phyloP scores from a whole-genome alignment of 1,139 yeast genomes.

The Scheffersomyces segobiensis region DNA sequence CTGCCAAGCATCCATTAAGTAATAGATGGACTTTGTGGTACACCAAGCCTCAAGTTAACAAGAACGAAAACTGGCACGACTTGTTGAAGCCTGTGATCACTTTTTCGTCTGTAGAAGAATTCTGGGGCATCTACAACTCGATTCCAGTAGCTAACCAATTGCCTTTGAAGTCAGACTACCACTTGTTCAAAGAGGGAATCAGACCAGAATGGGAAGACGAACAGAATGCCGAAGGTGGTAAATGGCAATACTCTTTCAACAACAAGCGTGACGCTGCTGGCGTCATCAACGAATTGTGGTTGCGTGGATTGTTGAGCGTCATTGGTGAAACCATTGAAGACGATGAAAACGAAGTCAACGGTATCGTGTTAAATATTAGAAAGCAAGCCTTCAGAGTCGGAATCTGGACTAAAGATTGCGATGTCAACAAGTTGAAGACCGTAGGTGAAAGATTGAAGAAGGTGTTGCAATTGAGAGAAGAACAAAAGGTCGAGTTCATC shows the following conservation, averaged over 20 bases:
- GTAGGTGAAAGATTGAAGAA: conserved; percentile 88
- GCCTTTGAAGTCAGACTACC: conserved; percentile 92
- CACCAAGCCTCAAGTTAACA: conserved; percentile 85
- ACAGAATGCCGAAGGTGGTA: conserved; percentile 87
- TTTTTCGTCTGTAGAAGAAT: conserved; percentile 91
- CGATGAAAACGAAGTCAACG: conserved; percentile 88
- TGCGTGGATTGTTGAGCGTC: conserved; percentile 83
- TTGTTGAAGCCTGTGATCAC: conserved; percentile 91
- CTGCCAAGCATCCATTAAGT: conserved; percentile 87
- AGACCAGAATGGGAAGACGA: conserved; percentile 99
- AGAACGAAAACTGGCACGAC: conserved; percentile 88
- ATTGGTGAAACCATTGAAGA: conserved; percentile 96
- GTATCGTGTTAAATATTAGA: conserved; percentile 89
- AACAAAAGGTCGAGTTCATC: conserved; percentile 73
- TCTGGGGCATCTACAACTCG: conserved; percentile 97
- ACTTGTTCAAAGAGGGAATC: conserved; percentile 89
- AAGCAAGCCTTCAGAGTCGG: conserved; percentile 82
- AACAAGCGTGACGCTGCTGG: conserved; percentile 61
- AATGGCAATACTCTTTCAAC: conserved; percentile 76
- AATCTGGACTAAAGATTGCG: conserved; percentile 88
- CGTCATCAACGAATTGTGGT: conserved; percentile 89
- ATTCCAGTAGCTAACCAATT: conserved; percentile 91
- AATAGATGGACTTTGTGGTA: conserved; percentile 97
- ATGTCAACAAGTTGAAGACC: conserved; percentile 58
- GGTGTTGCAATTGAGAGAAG: conserved; percentile 67